Percentiles rank a stretch among this genome's conserved stretches.
phyloP scores from a whole-genome alignment of 2,329 filamentous ascomycete species.

The Penicillium thymicola region DNA sequence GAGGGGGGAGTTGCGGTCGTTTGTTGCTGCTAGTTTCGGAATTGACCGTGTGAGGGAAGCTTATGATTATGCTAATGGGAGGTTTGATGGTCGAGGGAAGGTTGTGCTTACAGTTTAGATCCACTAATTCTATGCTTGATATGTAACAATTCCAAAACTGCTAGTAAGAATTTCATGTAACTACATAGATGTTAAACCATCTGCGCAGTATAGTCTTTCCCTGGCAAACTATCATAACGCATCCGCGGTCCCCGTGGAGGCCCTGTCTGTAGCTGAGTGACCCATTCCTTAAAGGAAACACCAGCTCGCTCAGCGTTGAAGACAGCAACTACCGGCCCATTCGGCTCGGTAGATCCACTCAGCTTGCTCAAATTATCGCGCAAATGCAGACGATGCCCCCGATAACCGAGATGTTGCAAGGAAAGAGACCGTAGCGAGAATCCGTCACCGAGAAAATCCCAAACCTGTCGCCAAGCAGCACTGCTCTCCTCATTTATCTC shows the following conservation, averaged over 20 bases:
- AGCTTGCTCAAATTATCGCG: not conserved
- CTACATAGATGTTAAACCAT: not conserved
- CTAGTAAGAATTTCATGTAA: not conserved
- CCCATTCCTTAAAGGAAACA: not conserved
- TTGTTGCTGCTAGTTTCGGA: slow-evolving; percentile 20
- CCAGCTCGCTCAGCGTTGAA: not conserved
- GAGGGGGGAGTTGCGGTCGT: slow-evolving; percentile 12
- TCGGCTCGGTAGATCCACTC: not conserved
- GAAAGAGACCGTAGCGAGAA: not conserved
- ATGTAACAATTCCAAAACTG: not conserved
- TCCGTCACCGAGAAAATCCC: not conserved
- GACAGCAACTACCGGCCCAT: not conserved
- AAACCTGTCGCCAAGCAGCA: slow-evolving; percentile 1
- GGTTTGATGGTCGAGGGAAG: slow-evolving; percentile 21
- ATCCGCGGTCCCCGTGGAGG: not conserved
- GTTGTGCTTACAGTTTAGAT: slow-evolving; percentile 21
- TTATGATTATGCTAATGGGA: slow-evolving; percentile 20
- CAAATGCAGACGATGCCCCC: not conserved
- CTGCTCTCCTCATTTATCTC: not conserved
- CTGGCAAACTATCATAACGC: not conserved
- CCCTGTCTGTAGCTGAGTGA: not conserved
- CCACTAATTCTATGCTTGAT: not conserved
- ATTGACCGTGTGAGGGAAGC: slow-evolving; percentile 17
- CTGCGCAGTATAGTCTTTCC: not conserved
- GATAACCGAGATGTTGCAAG: not conserved